Evolutionary conservation across 768 basidiomycete species (phyloP).

Genomic region (Podaxis pistillaris): DNA sequence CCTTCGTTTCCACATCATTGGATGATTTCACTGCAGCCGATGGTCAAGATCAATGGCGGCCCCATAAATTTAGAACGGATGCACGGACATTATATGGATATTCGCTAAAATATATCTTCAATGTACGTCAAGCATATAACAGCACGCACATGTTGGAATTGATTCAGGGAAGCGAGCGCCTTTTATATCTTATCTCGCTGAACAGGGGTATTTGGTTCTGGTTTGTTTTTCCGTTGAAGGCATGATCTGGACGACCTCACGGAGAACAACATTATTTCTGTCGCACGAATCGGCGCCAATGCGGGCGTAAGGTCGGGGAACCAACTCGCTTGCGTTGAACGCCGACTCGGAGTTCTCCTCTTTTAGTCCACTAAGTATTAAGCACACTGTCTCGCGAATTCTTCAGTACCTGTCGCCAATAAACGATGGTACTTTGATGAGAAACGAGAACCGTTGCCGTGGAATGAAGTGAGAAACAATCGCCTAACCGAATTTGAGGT

Average conservation of each 20-base stretch:
- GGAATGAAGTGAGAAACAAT: background rate
- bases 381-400: background rate
- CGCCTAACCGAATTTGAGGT: background rate
- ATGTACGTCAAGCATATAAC: too few relatives aligned
- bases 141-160: background rate
- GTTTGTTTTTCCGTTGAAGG: too few relatives aligned
- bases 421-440: background rate
- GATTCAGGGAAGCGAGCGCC: background rate
- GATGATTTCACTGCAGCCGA: background rate
- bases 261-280: background rate
- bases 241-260: background rate
- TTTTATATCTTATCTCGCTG: background rate
- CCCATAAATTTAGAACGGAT: background rate
- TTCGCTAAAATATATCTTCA: too few relatives aligned
- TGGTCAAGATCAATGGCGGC: too few relatives aligned
- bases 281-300: slow-evolving; percentile 5
- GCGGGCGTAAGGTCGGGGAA: slow-evolving; percentile 2
- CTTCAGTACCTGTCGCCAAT: background rate
- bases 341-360: slow-evolving; percentile 3
- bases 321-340: background rate
- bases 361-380: background rate
- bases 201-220: too few relatives aligned
- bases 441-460: background rate
- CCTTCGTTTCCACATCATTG: background rate
- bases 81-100: background rate